phyloP scores from a whole-genome alignment of 805 yeast species.

The Saturnispora besseyi region DNA sequence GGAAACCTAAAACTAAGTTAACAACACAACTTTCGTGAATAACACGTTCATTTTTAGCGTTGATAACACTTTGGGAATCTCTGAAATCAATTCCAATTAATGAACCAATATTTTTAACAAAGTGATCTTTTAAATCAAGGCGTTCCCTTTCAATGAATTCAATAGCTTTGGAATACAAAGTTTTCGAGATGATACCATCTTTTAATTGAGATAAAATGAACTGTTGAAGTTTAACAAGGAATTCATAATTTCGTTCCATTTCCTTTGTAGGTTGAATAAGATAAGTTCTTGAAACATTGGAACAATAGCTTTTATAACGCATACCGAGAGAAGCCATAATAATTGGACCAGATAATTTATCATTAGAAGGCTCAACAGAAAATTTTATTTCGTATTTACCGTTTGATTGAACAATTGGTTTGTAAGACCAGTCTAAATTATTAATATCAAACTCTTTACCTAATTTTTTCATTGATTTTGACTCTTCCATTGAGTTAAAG shows the following conservation, averaged over 20 bases:
- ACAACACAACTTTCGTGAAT: conserved; percentile 67
- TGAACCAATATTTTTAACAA: conserved; percentile 80
- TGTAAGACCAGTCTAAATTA: conserved; percentile 85
- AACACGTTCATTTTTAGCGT: conserved; percentile 59
- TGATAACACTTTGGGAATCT: conserved; percentile 66
- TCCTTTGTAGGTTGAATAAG: conserved; percentile 80
- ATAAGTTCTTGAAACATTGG: conserved; percentile 80
- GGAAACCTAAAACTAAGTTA: conserved; percentile 71
- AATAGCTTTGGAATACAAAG: conserved; percentile 57
- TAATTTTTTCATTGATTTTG: conserved; percentile 42
- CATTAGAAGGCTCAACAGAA: conserved; percentile 66
- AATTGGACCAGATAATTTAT: conserved; percentile 63
- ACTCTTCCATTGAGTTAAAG: conserved; percentile 40
- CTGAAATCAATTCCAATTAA: conserved; percentile 83
- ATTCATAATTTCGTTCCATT: conserved; percentile 72
- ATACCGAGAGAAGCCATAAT: conserved; percentile 79
- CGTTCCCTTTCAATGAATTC: conserved; percentile 49
- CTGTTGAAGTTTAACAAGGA: conserved; percentile 60
- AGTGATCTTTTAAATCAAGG: conserved; percentile 55
- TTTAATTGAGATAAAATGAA: conserved; percentile 52
- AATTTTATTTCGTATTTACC: conserved; percentile 77
- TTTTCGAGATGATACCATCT: conserved; percentile 59
- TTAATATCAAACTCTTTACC: conserved; percentile 67
- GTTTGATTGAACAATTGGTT: conserved; percentile 86
- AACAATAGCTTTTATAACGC: conserved; percentile 81